These are phyloP conservation scores for Syzygium aromaticum DNA, from an alignment of 345 rosid genomes.

Conservation along the genomic window DNA sequence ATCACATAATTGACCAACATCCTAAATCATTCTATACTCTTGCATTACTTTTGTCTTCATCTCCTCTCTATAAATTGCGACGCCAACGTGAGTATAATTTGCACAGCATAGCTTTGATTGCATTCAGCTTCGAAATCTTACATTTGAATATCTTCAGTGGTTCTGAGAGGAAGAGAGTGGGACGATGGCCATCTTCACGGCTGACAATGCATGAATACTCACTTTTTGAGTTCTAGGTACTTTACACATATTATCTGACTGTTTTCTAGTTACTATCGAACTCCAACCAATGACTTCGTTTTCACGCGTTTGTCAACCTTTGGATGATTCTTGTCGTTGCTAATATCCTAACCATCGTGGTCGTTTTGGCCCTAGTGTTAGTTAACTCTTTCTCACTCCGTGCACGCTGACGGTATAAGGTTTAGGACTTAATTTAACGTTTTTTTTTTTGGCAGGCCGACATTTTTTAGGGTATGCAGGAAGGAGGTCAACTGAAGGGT, in stretches of 20 bases:
- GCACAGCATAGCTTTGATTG: neutral
- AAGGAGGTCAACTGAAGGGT: conserved; percentile 60
- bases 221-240: conserved; percentile 31
- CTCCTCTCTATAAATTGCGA: neutral
- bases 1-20: neutral
- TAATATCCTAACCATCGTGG: conserved; percentile 45
- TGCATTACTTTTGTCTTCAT: neutral
- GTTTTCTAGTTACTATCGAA: neutral
- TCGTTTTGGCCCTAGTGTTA: conserved; percentile 68
- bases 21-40: neutral
- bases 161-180: neutral
- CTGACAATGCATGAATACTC: conserved; percentile 10
- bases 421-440: neutral
- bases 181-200: neutral
- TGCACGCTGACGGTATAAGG: neutral
- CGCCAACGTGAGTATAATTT: neutral
- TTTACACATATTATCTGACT: neutral
- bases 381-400: conserved; percentile 6
- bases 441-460: conserved; percentile 29
- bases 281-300: neutral
- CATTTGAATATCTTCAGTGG: neutral
- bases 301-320: neutral
- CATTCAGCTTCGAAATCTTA: neutral
- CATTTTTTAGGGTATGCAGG: conserved; percentile 42
- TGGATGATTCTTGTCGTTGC: conserved; percentile 17